Percentiles rank a stretch among this genome's conserved stretches.
These are phyloP conservation scores for Mallotus nudiflorus DNA, from an alignment of 345 rosid species.

Conservation along the genomic window DNA sequence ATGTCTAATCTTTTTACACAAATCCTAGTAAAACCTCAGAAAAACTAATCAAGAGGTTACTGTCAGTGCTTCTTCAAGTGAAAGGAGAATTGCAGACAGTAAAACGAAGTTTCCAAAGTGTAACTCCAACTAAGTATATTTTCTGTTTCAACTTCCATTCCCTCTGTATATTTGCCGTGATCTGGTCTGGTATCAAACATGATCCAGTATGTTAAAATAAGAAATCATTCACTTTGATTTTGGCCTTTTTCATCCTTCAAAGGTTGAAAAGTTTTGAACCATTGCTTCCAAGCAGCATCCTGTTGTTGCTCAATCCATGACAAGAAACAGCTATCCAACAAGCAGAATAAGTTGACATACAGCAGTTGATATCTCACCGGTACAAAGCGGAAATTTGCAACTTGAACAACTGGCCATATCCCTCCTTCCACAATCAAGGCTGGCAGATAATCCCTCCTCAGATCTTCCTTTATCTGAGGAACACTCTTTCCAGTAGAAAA, in stretches of 20 bases:
- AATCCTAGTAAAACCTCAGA: background rate
- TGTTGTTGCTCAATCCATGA: conserved; percentile 50
- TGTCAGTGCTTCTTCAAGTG: background rate
- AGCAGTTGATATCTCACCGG: conserved; percentile 45
- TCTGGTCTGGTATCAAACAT: background rate
- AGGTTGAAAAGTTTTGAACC: conserved; percentile 33
- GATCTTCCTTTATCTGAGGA: conserved; percentile 33
- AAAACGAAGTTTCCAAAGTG: background rate
- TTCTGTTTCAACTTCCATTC: background rate
- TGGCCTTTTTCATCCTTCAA: conserved; percentile 18
- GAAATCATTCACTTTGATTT: conserved; percentile 28
- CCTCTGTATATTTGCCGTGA: background rate
- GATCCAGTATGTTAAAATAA: background rate
- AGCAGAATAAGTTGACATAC: conserved; percentile 41
- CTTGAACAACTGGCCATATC: conserved; percentile 39
- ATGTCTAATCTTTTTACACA: background rate
- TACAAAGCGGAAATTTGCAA: conserved; percentile 35
- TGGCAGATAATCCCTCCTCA: conserved; percentile 37
- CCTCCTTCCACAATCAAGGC: conserved; percentile 38
- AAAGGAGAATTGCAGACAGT: background rate
- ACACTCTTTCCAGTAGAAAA: conserved; percentile 40
- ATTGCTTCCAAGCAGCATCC: conserved; percentile 44
- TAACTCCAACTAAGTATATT: background rate
- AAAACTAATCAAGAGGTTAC: background rate
- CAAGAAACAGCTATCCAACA: conserved; percentile 47